A percentile compares a stretch with the other conserved stretches of the same genome.
These are phyloP conservation scores for Nitzschia sp. DNA, from an alignment of 108 stramenopile species.

Conservation along the genomic window DNA sequence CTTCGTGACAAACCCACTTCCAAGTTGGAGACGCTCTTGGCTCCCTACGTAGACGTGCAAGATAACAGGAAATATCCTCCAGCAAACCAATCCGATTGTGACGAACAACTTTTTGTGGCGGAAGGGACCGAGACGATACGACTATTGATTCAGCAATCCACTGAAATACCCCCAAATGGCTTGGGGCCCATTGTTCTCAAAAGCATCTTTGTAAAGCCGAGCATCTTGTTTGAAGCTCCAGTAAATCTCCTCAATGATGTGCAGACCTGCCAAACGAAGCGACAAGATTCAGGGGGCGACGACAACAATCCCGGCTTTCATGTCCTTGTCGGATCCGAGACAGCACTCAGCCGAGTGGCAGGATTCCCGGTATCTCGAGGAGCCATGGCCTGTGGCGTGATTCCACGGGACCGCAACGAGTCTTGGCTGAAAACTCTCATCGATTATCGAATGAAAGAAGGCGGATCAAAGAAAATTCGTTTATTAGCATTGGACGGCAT, in stretches of 20 bases:
- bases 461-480: conserved; percentile 19
- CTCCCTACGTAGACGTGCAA: conserved; percentile 37
- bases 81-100: neutral
- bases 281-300: neutral
- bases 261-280: neutral
- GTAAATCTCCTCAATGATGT: conserved; percentile 35
- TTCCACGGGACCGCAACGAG: conserved; percentile 47
- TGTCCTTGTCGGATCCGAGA: conserved; percentile 59
- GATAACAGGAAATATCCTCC: conserved; percentile 10
- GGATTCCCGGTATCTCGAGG: conserved; percentile 72
- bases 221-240: conserved; percentile 49
- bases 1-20: neutral
- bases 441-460: neutral
- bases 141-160: conserved; percentile 64
- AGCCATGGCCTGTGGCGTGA: conserved; percentile 68
- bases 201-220: conserved; percentile 70
- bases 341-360: conserved; percentile 53
- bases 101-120: conserved; percentile 58
- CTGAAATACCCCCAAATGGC: conserved; percentile 1
- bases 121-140: conserved; percentile 80
- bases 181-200: conserved; percentile 35
- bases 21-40: neutral
- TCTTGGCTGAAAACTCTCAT: conserved; percentile 56
- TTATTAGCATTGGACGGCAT: conserved; percentile 76
- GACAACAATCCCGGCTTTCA: conserved; percentile 44